A percentile compares a stretch with the other conserved stretches of the same genome.
Evolutionary conservation across 345 rosid genomes (phyloP).

Genomic region (Cochlearia excelsa): DNA sequence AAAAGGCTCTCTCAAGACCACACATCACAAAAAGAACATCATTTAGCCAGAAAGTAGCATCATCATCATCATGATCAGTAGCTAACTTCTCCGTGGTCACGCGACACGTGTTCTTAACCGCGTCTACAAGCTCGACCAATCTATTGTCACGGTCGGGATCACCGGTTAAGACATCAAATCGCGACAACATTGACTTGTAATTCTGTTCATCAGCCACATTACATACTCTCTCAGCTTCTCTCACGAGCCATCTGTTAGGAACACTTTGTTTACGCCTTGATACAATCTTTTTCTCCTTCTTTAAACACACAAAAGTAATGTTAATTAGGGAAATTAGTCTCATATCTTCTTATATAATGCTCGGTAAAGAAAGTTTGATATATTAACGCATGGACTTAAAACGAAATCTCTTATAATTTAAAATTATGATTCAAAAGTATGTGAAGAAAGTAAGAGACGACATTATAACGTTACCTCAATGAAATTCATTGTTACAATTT

Average conservation of each 20-base stretch:
- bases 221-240: constrained; percentile 32
- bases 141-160: constrained; percentile 61
- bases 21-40: constrained; percentile 50
- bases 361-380: no score
- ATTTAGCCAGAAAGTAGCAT: constrained; percentile 56
- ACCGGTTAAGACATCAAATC: constrained; percentile 52
- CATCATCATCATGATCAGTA: no score
- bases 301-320: no score
- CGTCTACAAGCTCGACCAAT: constrained; percentile 66
- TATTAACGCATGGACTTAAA: no score
- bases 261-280: no score
- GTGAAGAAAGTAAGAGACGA: not conserved
- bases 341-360: no score
- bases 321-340: no score
- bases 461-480: not conserved
- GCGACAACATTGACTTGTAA: constrained; percentile 39
- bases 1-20: constrained; percentile 66
- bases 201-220: constrained; percentile 41
- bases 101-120: constrained; percentile 49
- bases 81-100: constrained; percentile 37
- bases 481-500: not conserved
- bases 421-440: no score
- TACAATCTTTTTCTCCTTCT: no score
- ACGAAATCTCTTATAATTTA: no score
- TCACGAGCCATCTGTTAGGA: no score